Percentiles rank a stretch among this genome's conserved stretches.
phyloP scores from a whole-genome alignment of 257 asterid species.

The Cordia subcordata region DNA sequence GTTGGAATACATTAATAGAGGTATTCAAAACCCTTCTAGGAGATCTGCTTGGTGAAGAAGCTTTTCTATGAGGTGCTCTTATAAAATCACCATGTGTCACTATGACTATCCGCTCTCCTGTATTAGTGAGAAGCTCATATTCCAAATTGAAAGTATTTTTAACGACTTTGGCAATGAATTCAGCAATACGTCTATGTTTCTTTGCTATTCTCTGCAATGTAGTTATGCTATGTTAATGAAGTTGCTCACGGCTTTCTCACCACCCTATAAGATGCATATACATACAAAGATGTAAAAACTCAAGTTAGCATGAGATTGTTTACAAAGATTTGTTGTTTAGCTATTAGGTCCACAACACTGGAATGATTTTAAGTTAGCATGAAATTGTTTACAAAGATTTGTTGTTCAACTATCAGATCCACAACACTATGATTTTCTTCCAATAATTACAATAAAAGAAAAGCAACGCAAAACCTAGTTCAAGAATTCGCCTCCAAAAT shows the following conservation, averaged over 20 bases:
- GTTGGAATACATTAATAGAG: conserved; percentile 58
- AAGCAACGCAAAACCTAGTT: no score
- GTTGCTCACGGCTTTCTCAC: conserved; percentile 87
- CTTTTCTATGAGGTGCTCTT: conserved; percentile 60
- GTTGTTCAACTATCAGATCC: no score
- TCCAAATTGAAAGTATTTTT: neutral
- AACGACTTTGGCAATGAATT: neutral
- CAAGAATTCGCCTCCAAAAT: no score
- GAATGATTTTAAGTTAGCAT: no score
- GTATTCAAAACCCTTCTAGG: conserved; percentile 57
- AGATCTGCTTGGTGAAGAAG: conserved; percentile 41
- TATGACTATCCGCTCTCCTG: conserved; percentile 84
- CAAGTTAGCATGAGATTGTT: no score
- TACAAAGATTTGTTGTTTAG: no score
- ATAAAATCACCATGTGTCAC: conserved; percentile 87
- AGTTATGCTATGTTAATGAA: conserved; percentile 63
- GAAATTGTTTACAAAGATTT: no score
- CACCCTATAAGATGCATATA: conserved; percentile 54
- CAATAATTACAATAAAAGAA: no score
- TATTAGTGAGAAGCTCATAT: conserved; percentile 11
- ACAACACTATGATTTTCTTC: no score
- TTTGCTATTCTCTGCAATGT: conserved; percentile 58
- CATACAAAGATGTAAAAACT: no score
- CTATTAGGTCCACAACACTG: no score
- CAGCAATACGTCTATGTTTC: conserved; percentile 47